Evolutionary conservation across 129 eudicot species (phyloP).

Genomic region (Oenanthe sinensis): DNA sequence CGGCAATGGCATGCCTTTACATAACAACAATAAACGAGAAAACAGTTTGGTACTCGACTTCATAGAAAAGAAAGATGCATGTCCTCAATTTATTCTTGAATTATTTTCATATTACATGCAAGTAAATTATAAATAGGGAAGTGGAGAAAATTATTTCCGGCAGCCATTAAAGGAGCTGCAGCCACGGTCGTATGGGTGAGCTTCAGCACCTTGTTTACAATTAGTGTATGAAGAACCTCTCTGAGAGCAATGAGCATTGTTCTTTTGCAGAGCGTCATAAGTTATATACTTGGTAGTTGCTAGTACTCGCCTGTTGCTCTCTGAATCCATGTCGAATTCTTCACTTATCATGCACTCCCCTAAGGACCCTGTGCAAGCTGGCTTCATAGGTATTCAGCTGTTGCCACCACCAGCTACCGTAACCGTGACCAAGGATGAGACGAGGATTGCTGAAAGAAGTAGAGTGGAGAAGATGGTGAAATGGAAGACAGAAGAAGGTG

Average conservation of each 20-base stretch:
- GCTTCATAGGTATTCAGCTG: slow-evolving; percentile 9
- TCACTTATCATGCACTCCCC: slow-evolving; percentile 59
- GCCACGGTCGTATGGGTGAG: slow-evolving; percentile 78
- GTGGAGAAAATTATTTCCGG: not conserved
- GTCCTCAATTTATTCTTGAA: not conserved
- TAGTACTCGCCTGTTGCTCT: slow-evolving; percentile 58
- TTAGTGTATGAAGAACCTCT: slow-evolving; percentile 80
- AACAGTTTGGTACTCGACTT: not conserved
- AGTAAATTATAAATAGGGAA: not conserved
- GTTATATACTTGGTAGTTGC: slow-evolving; percentile 52
- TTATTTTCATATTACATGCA: not conserved
- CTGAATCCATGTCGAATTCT: slow-evolving; percentile 64
- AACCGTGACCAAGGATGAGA: not conserved
- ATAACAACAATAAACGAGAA: no score
- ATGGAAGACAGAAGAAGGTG: not conserved
- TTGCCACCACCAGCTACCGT: slow-evolving; percentile 17
- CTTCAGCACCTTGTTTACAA: slow-evolving; percentile 63
- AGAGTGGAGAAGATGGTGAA: not conserved
- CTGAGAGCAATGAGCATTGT: slow-evolving; percentile 63
- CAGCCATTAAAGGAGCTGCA: slow-evolving; percentile 69
- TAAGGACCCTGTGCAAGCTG: slow-evolving; percentile 50
- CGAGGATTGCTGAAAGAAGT: not conserved
- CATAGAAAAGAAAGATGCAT: not conserved
- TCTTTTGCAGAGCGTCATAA: slow-evolving; percentile 57
- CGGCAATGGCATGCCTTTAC: no score